Evolutionary conservation across 306 rosid genomes (phyloP).

Genomic region (Begonia peltatifolia): DNA sequence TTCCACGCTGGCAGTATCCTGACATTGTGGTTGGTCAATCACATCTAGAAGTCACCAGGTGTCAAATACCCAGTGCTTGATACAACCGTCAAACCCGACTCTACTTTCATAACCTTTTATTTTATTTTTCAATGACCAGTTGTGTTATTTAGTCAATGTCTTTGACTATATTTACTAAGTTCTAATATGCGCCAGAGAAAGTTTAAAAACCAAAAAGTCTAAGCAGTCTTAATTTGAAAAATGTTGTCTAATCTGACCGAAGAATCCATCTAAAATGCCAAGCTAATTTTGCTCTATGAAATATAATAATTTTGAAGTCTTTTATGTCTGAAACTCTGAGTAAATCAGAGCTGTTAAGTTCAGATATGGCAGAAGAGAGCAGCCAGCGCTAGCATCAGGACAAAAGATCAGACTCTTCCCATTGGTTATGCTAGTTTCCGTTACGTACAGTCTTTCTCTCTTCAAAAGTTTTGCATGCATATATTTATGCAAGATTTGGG

Average conservation of each 20-base stretch:
- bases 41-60: constrained; percentile 12
- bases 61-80: constrained; percentile 13
- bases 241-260: too few relatives aligned
- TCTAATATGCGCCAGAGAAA: too few relatives aligned
- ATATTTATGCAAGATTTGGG: constrained; percentile 33
- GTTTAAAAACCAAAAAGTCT: too few relatives aligned
- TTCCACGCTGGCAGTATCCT: constrained; percentile 46
- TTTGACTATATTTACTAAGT: too few relatives aligned
- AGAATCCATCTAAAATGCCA: too few relatives aligned
- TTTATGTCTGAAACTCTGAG: constrained; percentile 32
- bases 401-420: constrained; percentile 43
- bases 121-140: too few relatives aligned
- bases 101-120: background rate
- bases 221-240: too few relatives aligned
- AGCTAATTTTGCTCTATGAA: too few relatives aligned
- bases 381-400: constrained; percentile 20
- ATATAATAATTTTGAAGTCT: constrained; percentile 2
- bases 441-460: constrained; percentile 16
- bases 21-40: constrained; percentile 50
- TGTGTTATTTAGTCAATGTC: too few relatives aligned
- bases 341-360: constrained; percentile 48
- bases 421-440: constrained; percentile 34
- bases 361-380: background rate
- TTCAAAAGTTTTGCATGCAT: constrained; percentile 8
- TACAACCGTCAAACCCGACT: constrained; percentile 21